Conservation (phyloP, 768 basidiomycete genomes). For the Mycena pura region DNA sequence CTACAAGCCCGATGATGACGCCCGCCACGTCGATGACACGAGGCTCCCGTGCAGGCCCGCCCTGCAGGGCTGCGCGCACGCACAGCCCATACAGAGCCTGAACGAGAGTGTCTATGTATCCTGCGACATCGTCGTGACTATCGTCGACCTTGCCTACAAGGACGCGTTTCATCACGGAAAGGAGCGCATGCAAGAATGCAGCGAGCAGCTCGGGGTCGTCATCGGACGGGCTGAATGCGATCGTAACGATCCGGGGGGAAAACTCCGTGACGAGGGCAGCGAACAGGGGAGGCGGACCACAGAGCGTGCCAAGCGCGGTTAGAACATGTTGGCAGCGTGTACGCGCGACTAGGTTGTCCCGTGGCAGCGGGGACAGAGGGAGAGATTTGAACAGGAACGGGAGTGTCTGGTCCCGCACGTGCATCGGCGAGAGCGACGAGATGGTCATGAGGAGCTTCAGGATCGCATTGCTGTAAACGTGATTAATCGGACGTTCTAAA, state of each 20-base stretch:
- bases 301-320: constrained; percentile 72
- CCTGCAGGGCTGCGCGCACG: constrained; percentile 47
- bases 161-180: constrained; percentile 71
- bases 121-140: constrained; percentile 75
- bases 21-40: constrained; percentile 68
- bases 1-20: constrained; percentile 70
- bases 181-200: constrained; percentile 86
- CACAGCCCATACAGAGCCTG: constrained; percentile 73
- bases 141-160: constrained; percentile 52
- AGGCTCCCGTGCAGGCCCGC: constrained; percentile 45
- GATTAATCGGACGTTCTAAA: constrained; percentile 1
- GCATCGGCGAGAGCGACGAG: constrained; percentile 61
- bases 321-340: constrained; percentile 72
- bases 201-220: constrained; percentile 65
- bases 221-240: constrained; percentile 15
- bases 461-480: constrained; percentile 55
- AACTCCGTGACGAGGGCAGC: constrained; percentile 84
- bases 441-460: constrained; percentile 71
- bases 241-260: constrained; percentile 63
- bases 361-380: constrained; percentile 67
- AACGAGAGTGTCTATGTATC: constrained; percentile 80
- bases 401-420: constrained; percentile 77
- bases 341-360: constrained; percentile 62
- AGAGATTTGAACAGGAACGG: constrained; percentile 80
- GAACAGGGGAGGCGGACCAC: constrained; percentile 78